Evolutionary conservation across 768 basidiomycete genomes (phyloP).

Genomic region (Suillus cothurnatus): DNA sequence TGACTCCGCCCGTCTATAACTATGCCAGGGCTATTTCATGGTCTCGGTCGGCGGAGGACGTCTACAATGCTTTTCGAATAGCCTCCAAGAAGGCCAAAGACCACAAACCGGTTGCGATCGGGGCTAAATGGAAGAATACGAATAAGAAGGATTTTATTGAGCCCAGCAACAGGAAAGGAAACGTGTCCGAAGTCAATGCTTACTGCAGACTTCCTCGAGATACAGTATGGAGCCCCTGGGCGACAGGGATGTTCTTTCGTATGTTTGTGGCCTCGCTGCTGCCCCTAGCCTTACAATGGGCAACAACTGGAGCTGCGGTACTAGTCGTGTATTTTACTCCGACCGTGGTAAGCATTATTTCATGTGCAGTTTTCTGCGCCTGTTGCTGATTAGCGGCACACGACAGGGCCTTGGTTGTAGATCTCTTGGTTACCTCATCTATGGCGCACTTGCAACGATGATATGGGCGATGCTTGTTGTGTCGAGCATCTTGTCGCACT

Average conservation of each 20-base stretch:
- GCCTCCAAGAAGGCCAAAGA: constrained; percentile 14
- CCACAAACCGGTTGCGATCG: constrained; percentile 11
- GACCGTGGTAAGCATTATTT: constrained; percentile 18
- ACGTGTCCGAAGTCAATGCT: constrained; percentile 11
- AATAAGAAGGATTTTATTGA: constrained; percentile 5
- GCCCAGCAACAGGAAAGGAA: constrained; percentile 12
- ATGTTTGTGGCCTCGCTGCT: constrained; percentile 24
- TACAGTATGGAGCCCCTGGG: constrained; percentile 17
- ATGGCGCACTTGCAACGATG: constrained; percentile 29
- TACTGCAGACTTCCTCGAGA: constrained; percentile 17
- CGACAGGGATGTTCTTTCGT: constrained; percentile 18
- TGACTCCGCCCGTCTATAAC: constrained; percentile 27
- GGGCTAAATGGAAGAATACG: constrained; percentile 6
- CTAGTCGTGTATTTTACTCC: constrained; percentile 28
- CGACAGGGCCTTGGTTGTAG: constrained; percentile 36
- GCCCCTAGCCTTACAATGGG: constrained; percentile 30
- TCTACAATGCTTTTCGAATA: not conserved
- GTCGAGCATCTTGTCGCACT: constrained; percentile 31
- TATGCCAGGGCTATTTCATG: constrained; percentile 27
- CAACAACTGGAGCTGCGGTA: constrained; percentile 27
- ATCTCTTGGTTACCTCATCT: constrained; percentile 33
- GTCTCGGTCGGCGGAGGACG: constrained; percentile 15
- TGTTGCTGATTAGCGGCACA: constrained; percentile 2
- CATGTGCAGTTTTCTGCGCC: not conserved
- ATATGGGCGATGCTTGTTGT: constrained; percentile 33